Base-by-base conservation (phyloP, 805 yeast genomes). In the Candida parachauliodes region DNA sequence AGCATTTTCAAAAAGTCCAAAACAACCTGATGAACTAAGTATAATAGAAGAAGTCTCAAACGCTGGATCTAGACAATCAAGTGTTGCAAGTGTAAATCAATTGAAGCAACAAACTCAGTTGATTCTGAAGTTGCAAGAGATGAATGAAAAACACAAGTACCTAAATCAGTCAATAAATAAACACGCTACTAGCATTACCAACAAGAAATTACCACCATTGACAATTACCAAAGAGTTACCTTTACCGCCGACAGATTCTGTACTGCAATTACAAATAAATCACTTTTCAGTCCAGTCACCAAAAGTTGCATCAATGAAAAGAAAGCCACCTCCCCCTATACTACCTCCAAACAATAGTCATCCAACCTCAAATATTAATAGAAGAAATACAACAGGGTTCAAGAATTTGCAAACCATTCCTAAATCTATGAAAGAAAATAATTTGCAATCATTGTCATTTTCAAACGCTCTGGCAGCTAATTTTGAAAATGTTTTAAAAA, bases 1-100 rank as follows among this genome's bases (percentile, higher is more conserved):
- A 7, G 49, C 45, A 2, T 43, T 50, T 11, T 47, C 45, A 3
- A 42, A 52, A 8, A 48, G 48, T 14, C 21, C 45, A 1, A 36
- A 54, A 35, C 53, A 59, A 1, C 50, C 45, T 12, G 72, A 67
- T 43, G 70, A 59, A 31, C 55, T 68, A 35, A 68, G 74, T 45
- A 57, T 67, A 28, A 68, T 68, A 14, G 72, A 68, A 44, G 74
- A 68, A 39, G 59, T 51, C 21, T 59, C 69, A 2, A 48, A 49
- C 21, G 47, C 40, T 20, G 54, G 47, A 2, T 62, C 70, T 4
- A 52, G 71, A 41, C 37, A 42, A 6, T 45, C 67, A 5, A 66
- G 69, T 34, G 34, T 57, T 4, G 54, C 46, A 19, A 44, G 28
- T n/a, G 12, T 21, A 10, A 21, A 21, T 21, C 24, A 5, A 8